Base-by-base conservation (phyloP, 495 filamentous ascomycete species). In the Aspergillus conjunctus region DNA sequence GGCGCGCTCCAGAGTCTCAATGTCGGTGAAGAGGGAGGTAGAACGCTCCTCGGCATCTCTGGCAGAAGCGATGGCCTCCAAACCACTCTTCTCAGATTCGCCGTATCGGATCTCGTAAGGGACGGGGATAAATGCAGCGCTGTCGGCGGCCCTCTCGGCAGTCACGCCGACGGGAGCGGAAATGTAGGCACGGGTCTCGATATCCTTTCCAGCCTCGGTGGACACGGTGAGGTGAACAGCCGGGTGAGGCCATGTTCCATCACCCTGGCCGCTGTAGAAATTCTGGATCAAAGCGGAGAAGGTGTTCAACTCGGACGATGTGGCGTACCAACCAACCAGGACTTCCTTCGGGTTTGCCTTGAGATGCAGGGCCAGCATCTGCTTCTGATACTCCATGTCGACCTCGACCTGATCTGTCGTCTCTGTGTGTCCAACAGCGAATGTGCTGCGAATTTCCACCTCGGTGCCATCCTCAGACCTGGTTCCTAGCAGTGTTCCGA, bases 371-470 rank as follows among this genome's bases (percentile, higher is more conserved):
- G 87, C 87, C 17, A 97, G 85, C 94, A 98, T 98, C 73, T 93
- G 91, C 84, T 98, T 98, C 77, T 98, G 94, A 73, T 98, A 98
- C 76, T 98, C 94, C 85, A 98, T 96, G 75, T 98, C 94, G 60
- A 98, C 95, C 72, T 98, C 94, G 67, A 98, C 94, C 76, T 98
- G 94, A 77, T 98, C 94, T 72, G 92, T 88, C 68, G 91, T 96
- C 81, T 98, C 94, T 59, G 92, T 97, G 81, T 98, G 94, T 58
- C 92, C 91, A 65, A 98, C 94, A 57, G 95, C 95, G 73, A 98
- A 98, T 77, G 90, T 92, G 75, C 91, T 93, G 66, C 90, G 85
- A 69, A 98, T 93, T 79, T 93, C 91, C 68, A 94, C 91, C 77
- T 97, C 93, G 75, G 87, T 90, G 73, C 93, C 93, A 83, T 98